Evolutionary conservation across 495 filamentous ascomycete species (phyloP).

Genomic region (Glarea lozoyensis): DNA sequence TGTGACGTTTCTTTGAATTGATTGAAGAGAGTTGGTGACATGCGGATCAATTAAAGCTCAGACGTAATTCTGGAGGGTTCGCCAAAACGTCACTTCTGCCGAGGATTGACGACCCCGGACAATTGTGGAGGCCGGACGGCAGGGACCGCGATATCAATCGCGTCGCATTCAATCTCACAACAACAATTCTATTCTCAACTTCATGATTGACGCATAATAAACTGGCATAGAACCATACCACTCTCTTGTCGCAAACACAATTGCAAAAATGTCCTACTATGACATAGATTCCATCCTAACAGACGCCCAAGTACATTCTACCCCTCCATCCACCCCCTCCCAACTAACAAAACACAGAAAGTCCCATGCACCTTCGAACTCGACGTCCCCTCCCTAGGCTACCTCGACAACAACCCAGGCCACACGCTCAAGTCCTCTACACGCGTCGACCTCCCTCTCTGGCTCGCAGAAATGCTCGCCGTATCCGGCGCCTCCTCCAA

Average conservation of each 20-base stretch:
- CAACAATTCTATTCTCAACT: not conserved
- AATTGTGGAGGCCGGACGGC: not conserved
- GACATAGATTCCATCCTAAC: constrained; percentile 90
- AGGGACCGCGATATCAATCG: not conserved
- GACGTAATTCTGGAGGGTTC: not conserved
- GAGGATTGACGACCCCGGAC: not conserved
- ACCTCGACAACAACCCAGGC: constrained; percentile 63
- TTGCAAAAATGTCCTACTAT: constrained; percentile 70
- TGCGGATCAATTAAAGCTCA: constrained; percentile 1
- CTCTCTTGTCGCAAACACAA: too few species aligned
- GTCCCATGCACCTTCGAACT: constrained; percentile 90
- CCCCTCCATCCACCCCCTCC: constrained; percentile 5
- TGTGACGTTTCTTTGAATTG: not conserved
- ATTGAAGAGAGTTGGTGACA: not conserved
- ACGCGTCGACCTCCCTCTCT: constrained; percentile 76
- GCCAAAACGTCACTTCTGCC: not conserved
- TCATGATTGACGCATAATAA: not conserved
- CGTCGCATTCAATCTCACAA: not conserved
- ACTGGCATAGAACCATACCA: not conserved
- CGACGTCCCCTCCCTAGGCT: constrained; percentile 76
- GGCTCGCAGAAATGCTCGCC: constrained; percentile 95
- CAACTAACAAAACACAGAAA: constrained; percentile 50
- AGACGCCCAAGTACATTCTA: constrained; percentile 62
- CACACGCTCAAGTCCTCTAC: constrained; percentile 69
- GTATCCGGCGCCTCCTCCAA: constrained; percentile 56